Conservation (phyloP, 371 early-diverging fungal genomes). For the Syncephalis plumigaleata region DNA sequence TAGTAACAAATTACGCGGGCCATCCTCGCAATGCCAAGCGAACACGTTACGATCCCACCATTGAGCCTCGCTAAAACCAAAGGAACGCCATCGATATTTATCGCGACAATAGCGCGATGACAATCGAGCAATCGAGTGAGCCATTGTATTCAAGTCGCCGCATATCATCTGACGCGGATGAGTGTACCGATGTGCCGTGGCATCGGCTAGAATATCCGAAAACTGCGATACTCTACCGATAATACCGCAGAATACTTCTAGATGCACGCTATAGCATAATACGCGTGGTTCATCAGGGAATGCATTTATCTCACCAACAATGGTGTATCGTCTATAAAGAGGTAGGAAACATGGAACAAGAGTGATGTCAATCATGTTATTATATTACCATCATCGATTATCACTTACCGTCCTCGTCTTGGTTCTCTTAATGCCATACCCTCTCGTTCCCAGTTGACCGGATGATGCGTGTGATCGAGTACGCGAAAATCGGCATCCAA, state of each 20-base stretch:
- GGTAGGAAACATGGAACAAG: not conserved
- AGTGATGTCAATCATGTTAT: not conserved
- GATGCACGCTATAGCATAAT: constrained; percentile 50
- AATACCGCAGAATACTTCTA: constrained; percentile 63
- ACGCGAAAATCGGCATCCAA: constrained; percentile 39
- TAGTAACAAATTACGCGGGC: constrained; percentile 21
- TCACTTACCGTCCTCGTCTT: constrained; percentile 29
- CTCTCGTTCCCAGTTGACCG: constrained; percentile 52
- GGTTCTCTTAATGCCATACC: constrained; percentile 43
- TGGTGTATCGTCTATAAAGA: constrained; percentile 28
- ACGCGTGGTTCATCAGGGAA: constrained; percentile 21
- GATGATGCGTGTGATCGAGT: constrained; percentile 44
- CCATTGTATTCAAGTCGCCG: constrained; percentile 72
- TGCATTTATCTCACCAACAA: constrained; percentile 24
- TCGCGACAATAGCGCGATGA: constrained; percentile 46
- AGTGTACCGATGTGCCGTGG: constrained; percentile 13
- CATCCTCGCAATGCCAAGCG: constrained; percentile 20
- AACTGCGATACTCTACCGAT: constrained; percentile 40
- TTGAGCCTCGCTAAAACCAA: constrained; percentile 49
- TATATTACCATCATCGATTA: no score
- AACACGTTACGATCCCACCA: constrained; percentile 47
- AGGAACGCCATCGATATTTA: constrained; percentile 35
- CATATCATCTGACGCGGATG: constrained; percentile 49
- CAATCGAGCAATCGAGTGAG: constrained; percentile 56
- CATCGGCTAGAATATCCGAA: constrained; percentile 46